phyloP scores from a whole-genome alignment of 2,329 filamentous ascomycete species.

The Sporothrix mexicana region DNA sequence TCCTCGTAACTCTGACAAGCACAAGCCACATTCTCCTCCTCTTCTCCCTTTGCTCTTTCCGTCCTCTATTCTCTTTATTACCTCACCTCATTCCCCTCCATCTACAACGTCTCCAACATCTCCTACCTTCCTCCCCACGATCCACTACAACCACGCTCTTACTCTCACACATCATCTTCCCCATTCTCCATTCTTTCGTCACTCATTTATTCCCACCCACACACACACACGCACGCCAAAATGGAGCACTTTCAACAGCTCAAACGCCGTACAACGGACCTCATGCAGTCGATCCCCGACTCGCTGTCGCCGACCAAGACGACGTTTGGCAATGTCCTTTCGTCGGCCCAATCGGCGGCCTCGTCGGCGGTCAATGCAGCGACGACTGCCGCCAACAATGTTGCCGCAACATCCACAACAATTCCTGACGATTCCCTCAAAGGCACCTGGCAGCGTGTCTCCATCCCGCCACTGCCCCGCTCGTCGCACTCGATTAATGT shows the following conservation, averaged over 20 bases:
- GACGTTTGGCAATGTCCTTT: slow-evolving; percentile 27
- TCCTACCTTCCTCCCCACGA: not conserved
- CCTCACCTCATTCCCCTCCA: not conserved
- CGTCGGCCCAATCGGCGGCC: not conserved
- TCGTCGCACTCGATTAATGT: slow-evolving; percentile 76
- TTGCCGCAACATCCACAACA: not conserved
- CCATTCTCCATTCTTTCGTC: not conserved
- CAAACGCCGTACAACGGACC: slow-evolving; percentile 61
- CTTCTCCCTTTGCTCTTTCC: not conserved
- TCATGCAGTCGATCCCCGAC: slow-evolving; percentile 58
- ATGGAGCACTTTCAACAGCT: slow-evolving; percentile 62
- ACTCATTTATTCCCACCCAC: too few species aligned
- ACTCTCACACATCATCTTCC: not conserved
- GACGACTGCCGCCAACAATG: not conserved
- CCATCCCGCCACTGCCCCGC: slow-evolving; percentile 63
- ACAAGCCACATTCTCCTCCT: slow-evolving; percentile 3
- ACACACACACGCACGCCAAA: slow-evolving; percentile 21
- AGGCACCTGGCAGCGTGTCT: slow-evolving; percentile 66
- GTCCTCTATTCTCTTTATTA: not conserved
- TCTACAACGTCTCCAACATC: not conserved
- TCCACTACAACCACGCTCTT: not conserved
- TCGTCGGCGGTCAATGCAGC: not conserved
- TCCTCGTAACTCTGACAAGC: slow-evolving; percentile 22
- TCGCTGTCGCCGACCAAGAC: slow-evolving; percentile 42
- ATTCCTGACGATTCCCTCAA: slow-evolving; percentile 49